Evolutionary conservation across 2,329 filamentous ascomycete species (phyloP), one percentile per base, ranked within the genome.

Genomic region (Mycogone perniciosa): DNA sequence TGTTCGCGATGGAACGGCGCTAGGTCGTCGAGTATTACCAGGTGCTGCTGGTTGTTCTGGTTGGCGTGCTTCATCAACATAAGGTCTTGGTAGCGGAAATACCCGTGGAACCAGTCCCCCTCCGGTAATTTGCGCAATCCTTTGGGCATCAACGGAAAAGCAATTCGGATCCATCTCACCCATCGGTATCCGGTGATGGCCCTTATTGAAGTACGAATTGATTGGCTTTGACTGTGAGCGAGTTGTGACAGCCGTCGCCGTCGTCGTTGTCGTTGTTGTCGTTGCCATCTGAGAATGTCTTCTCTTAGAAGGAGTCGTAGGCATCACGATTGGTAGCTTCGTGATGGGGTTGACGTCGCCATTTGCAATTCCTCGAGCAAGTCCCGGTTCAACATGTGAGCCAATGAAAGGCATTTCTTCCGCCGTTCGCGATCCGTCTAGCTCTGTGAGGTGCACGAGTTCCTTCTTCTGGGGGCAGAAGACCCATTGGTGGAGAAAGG

Each of bases 401-500:
- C 93, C 95, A 56, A 99, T 89, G 60, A 86, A 97, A 1, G 86
- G 80, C 76, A 96, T 84, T 39, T 86, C 80, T 7, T 83, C 80
- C 1, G 84, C 72, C 27, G 84, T 79, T 26, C 89, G 66, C 4
- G 80, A 80, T 5, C 77, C 71, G 1, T 82, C 79, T 0, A 85
- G 77, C 10, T 82, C 75, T 1, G 84, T 93, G 52, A 96, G 75
- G 54, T 89, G 84, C 38, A 96, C 87, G 41, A 97, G 69, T 54
- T 82, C 73, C 52, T 84, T 76, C 39, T 79, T 76, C 35, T 76
- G 72, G 0, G 92, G 90, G 64, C 92, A 97, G 66, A 88, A 99
- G 3, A 97, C 92, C 70, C 93, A 88, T 71, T 96, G 93, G 62
- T 97, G 88, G 13, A 96, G 71, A 62, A 99, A 99, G 0, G 93